Base-by-base conservation (phyloP, 768 basidiomycete species). In the Mrakia gelida region DNA sequence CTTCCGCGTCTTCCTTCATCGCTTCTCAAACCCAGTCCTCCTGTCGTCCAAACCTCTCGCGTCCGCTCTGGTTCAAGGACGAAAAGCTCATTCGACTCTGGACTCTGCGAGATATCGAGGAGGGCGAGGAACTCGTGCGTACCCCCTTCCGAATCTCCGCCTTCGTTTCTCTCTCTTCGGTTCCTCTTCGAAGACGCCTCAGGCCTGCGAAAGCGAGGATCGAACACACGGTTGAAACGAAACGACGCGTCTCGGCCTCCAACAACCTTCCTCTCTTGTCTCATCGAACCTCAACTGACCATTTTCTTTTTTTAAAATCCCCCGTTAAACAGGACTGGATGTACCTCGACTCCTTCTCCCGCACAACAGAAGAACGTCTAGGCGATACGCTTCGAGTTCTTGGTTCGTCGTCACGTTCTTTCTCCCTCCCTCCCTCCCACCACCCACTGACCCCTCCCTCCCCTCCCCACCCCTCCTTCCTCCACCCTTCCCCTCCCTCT, bases 281-380 rank as follows among this genome's bases (percentile, higher is more conserved):
- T 26, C 30, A n/a, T n/a, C n/a, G n/a, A n/a, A n/a, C 6, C 23
- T 43, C 38, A 38, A 21, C 70, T 71, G 65, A 62, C 59, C 32
- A 0, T 32, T 28, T n/a, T 73, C 38, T 23, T 5, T 15, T n/a
- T 28, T 7, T 10, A 45, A 45, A 45, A 45, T 6, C 41, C 5
- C 41, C 11, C 45, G 45, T 6, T 13, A 38, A 16, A 2, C 49
- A 75, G 75, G 75, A 70, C 71, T 77, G 76, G 76, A 77, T 77
- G 76, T 77, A 77, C 45, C 70, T 77, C 28, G 76, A 77, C 56
- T 71, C 70, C 15, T 77, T 59, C 70, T 77, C 61, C n/a, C 76
- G 59, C 0, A 54, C 71, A 6, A 62, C 54, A 10, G 56, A 26
- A 15, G 76, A 77, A 61, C 70, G 76, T 23, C 52, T 63, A 43